phyloP scores from a whole-genome alignment of 2,329 filamentous ascomycete species.

The Alternaria angustiovoidea region DNA sequence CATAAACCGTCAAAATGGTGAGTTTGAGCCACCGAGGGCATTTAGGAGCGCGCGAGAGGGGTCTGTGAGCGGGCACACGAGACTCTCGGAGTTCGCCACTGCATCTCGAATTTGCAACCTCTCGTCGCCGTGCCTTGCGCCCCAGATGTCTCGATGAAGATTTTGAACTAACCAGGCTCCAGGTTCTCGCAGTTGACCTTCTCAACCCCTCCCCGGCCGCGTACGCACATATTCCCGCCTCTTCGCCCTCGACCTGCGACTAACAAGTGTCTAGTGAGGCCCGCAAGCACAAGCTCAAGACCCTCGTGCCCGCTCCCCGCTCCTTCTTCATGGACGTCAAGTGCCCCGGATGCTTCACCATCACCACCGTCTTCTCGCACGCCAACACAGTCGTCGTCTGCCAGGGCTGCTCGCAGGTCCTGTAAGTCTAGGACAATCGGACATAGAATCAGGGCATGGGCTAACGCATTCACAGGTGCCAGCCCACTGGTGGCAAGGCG shows the following conservation, averaged over 20 bases:
- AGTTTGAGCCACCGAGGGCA: slow-evolving; percentile 30
- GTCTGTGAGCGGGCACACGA: slow-evolving; percentile 41
- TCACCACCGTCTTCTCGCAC: slow-evolving; percentile 99
- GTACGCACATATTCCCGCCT: slow-evolving; percentile 36
- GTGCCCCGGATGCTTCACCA: slow-evolving; percentile 99
- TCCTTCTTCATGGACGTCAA: slow-evolving; percentile 99
- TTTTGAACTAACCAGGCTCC: slow-evolving; percentile 31
- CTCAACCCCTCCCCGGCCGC: slow-evolving; percentile 97
- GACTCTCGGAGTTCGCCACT: slow-evolving; percentile 43
- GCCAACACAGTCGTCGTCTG: slow-evolving; percentile 99
- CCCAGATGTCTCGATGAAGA: slow-evolving; percentile 22
- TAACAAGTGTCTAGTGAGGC: slow-evolving; percentile 69
- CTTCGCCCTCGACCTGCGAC: slow-evolving; percentile 26
- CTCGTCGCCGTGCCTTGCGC: slow-evolving; percentile 20
- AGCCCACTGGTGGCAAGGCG: slow-evolving; percentile 99
- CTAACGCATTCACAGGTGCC: slow-evolving; percentile 67
- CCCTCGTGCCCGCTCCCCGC: slow-evolving; percentile 92
- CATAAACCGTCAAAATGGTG: slow-evolving; percentile 52
- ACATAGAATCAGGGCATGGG: slow-evolving; percentile 13
- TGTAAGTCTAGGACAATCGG: slow-evolving; percentile 54
- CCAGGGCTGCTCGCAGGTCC: slow-evolving; percentile 97
- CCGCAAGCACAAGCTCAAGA: slow-evolving; percentile 99
- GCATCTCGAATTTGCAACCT: slow-evolving; percentile 34
- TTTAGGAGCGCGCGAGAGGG: slow-evolving; percentile 11
- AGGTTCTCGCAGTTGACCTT: slow-evolving; percentile 99